Evolutionary conservation across 352 stramenopile genomes (phyloP).

Genomic region (Pythium scleroteichum): DNA sequence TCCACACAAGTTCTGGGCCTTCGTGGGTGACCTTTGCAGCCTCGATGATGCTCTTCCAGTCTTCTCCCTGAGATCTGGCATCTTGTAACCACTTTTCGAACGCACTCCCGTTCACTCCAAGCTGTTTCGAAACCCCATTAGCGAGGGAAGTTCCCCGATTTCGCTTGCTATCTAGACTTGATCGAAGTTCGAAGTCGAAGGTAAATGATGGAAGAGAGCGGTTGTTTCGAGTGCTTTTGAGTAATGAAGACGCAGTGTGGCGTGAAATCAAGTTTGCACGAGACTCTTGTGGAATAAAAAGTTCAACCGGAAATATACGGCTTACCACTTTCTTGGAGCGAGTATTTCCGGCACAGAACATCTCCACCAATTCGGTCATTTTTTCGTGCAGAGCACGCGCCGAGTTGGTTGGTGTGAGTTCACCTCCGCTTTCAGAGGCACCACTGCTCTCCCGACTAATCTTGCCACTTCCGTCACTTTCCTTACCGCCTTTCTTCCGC

Average conservation of each 20-base stretch:
- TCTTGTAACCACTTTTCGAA: slow-evolving; percentile 71
- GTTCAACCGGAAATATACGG: slow-evolving; percentile 76
- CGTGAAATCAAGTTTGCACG: slow-evolving; percentile 54
- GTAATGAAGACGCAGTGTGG: slow-evolving; percentile 51
- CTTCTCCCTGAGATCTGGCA: slow-evolving; percentile 65
- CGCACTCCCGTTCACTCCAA: slow-evolving; percentile 20
- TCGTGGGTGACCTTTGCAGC: slow-evolving; percentile 59
- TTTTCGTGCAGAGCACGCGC: slow-evolving; percentile 39
- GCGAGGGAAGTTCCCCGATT: slow-evolving; percentile 32
- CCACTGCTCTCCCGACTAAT: slow-evolving; percentile 13
- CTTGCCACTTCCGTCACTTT: slow-evolving; percentile 1
- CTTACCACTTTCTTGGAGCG: slow-evolving; percentile 78
- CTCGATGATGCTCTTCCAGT: slow-evolving; percentile 74
- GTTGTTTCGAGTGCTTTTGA: slow-evolving; percentile 44
- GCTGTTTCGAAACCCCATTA: slow-evolving; percentile 3
- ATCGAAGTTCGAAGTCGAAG: slow-evolving; percentile 64
- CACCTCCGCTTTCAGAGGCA: slow-evolving; percentile 21
- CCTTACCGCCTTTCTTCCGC: slow-evolving; percentile 19
- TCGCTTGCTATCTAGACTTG: slow-evolving; percentile 44
- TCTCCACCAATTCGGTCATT: slow-evolving; percentile 69
- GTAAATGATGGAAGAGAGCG: slow-evolving; percentile 63
- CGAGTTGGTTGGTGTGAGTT: slow-evolving; percentile 48
- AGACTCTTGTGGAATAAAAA: slow-evolving; percentile 71
- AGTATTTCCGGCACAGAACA: slow-evolving; percentile 82
- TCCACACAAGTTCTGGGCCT: slow-evolving; percentile 74